phyloP scores from a whole-genome alignment of 805 yeast species.

The Starmerella roubikii region DNA sequence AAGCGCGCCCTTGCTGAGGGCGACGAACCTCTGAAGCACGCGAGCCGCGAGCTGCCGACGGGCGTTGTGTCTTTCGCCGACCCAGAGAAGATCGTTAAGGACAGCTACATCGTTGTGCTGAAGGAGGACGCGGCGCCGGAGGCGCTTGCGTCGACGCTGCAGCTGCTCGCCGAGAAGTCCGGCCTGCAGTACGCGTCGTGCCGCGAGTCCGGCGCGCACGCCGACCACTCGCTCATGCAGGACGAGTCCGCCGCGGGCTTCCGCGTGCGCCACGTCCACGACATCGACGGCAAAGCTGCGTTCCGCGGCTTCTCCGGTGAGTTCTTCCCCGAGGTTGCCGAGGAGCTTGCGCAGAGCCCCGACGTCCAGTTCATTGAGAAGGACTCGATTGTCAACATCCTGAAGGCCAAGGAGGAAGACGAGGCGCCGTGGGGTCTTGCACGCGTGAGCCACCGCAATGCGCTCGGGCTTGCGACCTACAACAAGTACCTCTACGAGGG shows the following conservation, averaged over 20 bases:
- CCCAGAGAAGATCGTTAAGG: slow-evolving; percentile 20
- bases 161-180: slow-evolving; percentile 39
- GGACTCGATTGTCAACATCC: slow-evolving; percentile 42
- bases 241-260: slow-evolving; percentile 7
- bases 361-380: slow-evolving; percentile 48
- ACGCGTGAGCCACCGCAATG: slow-evolving; percentile 50
- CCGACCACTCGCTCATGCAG: slow-evolving; percentile 19
- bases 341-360: slow-evolving; percentile 48
- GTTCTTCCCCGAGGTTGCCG: slow-evolving; percentile 63
- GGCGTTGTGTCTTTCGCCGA: slow-evolving; percentile 8
- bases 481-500: slow-evolving; percentile 47
- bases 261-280: slow-evolving; percentile 29
- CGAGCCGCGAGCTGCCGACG: neutral
- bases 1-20: no score
- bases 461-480: slow-evolving; percentile 45
- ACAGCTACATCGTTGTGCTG: slow-evolving; percentile 65
- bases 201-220: slow-evolving; percentile 30
- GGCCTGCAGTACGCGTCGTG: slow-evolving; percentile 18
- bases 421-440: slow-evolving; percentile 70
- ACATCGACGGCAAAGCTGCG: slow-evolving; percentile 29
- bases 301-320: slow-evolving; percentile 75
- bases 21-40: neutral
- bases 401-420: slow-evolving; percentile 37
- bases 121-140: slow-evolving; percentile 47
- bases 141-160: slow-evolving; percentile 49